These are phyloP conservation scores for Podospora appendiculata DNA, from an alignment of 495 filamentous ascomycete genomes.

Conservation along the genomic window DNA sequence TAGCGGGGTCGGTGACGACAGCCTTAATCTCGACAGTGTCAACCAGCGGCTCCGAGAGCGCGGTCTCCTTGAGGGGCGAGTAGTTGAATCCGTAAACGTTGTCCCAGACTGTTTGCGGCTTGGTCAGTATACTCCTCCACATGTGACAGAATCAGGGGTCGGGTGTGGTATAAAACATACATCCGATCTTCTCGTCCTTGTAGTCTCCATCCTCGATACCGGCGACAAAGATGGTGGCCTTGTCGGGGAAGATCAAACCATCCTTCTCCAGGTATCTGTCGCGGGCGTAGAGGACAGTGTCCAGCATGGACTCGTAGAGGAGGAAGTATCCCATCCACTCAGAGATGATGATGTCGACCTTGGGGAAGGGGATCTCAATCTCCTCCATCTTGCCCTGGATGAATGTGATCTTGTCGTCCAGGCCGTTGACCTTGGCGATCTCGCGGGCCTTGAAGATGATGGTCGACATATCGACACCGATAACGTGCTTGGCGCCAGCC, in stretches of 20 bases:
- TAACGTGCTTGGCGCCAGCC: constrained; percentile 83
- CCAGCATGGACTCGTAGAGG: constrained; percentile 91
- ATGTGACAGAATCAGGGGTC: not conserved
- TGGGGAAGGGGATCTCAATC: constrained; percentile 60
- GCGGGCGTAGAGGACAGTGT: constrained; percentile 82
- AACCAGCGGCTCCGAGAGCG: constrained; percentile 64
- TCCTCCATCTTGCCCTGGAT: constrained; percentile 92
- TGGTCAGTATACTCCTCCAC: constrained; percentile 10
- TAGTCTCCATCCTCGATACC: constrained; percentile 84
- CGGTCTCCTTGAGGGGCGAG: constrained; percentile 60
- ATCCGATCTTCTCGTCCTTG: constrained; percentile 63
- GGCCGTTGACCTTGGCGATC: constrained; percentile 74
- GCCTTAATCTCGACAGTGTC: constrained; percentile 66
- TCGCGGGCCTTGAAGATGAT: constrained; percentile 85
- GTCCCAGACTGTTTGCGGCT: constrained; percentile 55
- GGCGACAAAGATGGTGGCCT: constrained; percentile 78
- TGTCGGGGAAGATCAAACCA: constrained; percentile 85
- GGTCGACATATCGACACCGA: constrained; percentile 88
- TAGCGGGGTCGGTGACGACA: constrained; percentile 64
- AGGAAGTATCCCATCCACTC: constrained; percentile 98
- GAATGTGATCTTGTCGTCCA: constrained; percentile 69
- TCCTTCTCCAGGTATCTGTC: constrained; percentile 70
- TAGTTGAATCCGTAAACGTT: constrained; percentile 77
- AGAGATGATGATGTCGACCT: constrained; percentile 92
- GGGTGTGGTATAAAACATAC: constrained; percentile 24